Evolutionary conservation across 441 rosid genomes (phyloP), one percentile per base, ranked within the genome.

Genomic region (Flueggea neowawraea): DNA sequence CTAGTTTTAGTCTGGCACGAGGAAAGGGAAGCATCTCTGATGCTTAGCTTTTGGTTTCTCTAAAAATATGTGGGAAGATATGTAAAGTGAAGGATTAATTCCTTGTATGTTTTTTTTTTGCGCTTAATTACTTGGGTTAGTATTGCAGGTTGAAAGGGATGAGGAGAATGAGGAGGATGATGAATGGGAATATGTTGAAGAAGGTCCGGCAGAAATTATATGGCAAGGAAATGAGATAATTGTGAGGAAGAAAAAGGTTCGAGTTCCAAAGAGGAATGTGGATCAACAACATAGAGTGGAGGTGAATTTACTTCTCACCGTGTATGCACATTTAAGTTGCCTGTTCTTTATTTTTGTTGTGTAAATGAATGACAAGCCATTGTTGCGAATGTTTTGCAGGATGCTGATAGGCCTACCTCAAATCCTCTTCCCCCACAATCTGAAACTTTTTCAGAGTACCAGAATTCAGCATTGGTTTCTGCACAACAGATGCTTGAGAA

Each of bases 381-480:
- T 32, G 57, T 8, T 31, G 12, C 52, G 16, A 28, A 66, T 76
- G 64, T 33, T 63, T 67, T 58, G 49, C 76, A 91, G 99, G 82
- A 76, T 75, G 75, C 58, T 58, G 87, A 85, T 64, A 85, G 90
- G 77, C 96, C 97, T 12, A 89, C 85, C 6, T 91, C 99, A 5
- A 94, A 94, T 79, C 97, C 96, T 74, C 83, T 94, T 68, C 97
- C 94, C 62, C 99, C 96, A 3, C 83, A 79, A 72, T 75, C 88
- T 2, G 87, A 84, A 76, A 91, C 78, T 60, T 81, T 67, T 72
- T 17, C 79, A 16, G 81, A 74, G 45, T 65, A 68, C 83, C 81
- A 82, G 65, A 78, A 74, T 66, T 77, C 74, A 31, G 54, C 70
- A 16, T 43, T 36, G 54, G 10, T 62, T 55, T 87, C 95, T 63